A percentile compares a stretch with the other conserved stretches of the same genome.
These are phyloP conservation scores for Silene noctiflora DNA, from an alignment of 179 eudicot species.

Conservation along the genomic window DNA sequence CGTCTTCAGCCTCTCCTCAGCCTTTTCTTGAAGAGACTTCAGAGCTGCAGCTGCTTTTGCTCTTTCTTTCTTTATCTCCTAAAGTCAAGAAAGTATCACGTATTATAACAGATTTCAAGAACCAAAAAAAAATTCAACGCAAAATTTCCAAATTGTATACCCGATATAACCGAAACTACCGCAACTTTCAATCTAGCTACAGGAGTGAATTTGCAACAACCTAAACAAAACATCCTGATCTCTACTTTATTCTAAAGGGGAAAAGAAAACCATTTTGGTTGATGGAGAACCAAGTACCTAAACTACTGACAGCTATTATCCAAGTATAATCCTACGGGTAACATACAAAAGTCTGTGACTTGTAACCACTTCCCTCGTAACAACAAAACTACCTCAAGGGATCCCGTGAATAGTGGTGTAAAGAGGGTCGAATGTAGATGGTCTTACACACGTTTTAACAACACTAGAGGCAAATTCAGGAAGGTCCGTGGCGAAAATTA, in stretches of 20 bases:
- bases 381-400: not conserved
- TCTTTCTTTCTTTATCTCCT: constrained; percentile 83
- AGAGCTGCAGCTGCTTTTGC: constrained; percentile 78
- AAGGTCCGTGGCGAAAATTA: not conserved
- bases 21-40: constrained; percentile 79
- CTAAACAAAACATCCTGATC: not conserved
- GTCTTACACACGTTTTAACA: not conserved
- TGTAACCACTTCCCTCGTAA: not conserved
- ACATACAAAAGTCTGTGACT: not conserved
- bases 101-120: not conserved
- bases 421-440: not conserved
- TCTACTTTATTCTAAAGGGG: not conserved
- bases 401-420: not conserved
- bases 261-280: not conserved
- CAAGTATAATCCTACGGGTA: not conserved
- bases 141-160: not conserved
- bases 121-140: not conserved
- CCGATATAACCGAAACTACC: not conserved
- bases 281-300: not conserved
- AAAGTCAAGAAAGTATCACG: constrained; percentile 19
- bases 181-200: not conserved
- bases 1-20: constrained; percentile 59
- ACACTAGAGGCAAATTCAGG: not conserved
- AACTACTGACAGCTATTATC: not conserved
- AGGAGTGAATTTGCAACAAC: not conserved